Evolutionary conservation across 2,329 filamentous ascomycete genomes (phyloP).

Genomic region (Xylaria sp.): DNA sequence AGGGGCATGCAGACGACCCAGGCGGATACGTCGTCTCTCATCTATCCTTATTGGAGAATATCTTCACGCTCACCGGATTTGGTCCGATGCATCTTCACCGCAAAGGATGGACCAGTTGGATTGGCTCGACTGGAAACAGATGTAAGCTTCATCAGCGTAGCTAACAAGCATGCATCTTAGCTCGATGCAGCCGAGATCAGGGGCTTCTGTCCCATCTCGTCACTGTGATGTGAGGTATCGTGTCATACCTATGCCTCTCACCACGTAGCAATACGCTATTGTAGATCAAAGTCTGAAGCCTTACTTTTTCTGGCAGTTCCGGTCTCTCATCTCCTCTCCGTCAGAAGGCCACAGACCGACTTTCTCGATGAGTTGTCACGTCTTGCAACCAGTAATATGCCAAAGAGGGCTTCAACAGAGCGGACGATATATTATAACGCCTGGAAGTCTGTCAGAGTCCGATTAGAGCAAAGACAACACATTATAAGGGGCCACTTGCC

Average conservation of each 20-base stretch:
- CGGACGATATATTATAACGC: background rate
- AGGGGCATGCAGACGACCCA: background rate
- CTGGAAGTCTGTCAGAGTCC: slow-evolving; percentile 12
- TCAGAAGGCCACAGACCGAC: background rate
- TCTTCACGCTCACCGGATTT: slow-evolving; percentile 12
- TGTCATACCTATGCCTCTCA: background rate
- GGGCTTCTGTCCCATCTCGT: background rate
- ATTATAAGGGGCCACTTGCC: background rate
- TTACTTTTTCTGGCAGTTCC: background rate
- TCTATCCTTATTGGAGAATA: background rate
- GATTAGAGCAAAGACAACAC: slow-evolving; percentile 15
- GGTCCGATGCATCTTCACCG: background rate
- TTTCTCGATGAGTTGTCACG: background rate
- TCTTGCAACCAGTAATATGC: background rate
- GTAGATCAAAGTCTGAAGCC: background rate
- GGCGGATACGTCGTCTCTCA: background rate
- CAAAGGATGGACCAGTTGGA: background rate
- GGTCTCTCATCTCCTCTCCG: background rate
- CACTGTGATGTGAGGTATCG: background rate
- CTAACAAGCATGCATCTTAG: background rate
- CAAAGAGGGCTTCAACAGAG: background rate
- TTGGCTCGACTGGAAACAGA: background rate
- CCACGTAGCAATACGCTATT: slow-evolving; percentile 1
- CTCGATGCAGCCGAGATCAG: background rate
- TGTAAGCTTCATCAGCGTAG: background rate